Conservation (phyloP, 2,329 filamentous ascomycete genomes). For the Penicillium sp. region DNA sequence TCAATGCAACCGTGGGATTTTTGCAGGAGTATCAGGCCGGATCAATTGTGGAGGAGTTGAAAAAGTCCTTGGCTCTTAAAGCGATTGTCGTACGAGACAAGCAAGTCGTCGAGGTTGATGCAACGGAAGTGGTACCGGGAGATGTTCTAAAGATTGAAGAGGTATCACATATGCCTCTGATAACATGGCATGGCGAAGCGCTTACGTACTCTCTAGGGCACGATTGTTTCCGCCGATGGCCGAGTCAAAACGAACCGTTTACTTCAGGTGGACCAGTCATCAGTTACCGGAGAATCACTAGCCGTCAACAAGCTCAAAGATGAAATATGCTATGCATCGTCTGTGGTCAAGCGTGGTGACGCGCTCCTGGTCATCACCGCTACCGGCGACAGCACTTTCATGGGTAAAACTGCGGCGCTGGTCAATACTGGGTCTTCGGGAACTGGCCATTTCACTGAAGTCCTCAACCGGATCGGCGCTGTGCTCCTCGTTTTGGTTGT, state of each 20-base stretch:
- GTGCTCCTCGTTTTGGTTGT: conserved; percentile 80
- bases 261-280: conserved; percentile 89
- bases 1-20: conserved; percentile 87
- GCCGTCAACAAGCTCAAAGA: conserved; percentile 86
- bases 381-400: conserved; percentile 88
- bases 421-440: conserved; percentile 77
- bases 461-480: conserved; percentile 84
- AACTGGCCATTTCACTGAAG: conserved; percentile 87
- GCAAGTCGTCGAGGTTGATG: conserved; percentile 76
- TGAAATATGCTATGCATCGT: conserved; percentile 83
- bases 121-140: conserved; percentile 82
- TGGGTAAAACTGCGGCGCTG: conserved; percentile 84
- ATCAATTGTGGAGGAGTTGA: conserved; percentile 87
- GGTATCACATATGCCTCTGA: conserved; percentile 36
- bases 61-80: conserved; percentile 88
- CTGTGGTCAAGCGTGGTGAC: conserved; percentile 87
- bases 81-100: conserved; percentile 85
- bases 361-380: conserved; percentile 81
- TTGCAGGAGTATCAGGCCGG: conserved; percentile 88
- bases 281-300: conserved; percentile 89
- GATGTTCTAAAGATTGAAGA: conserved; percentile 91
- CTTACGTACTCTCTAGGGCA: conserved; percentile 59
- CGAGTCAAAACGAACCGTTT: conserved; percentile 82
- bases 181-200: not conserved
- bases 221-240: conserved; percentile 88